phyloP scores from a whole-genome alignment of 1,284 basidiomycete species.

The Naganishia albida region DNA sequence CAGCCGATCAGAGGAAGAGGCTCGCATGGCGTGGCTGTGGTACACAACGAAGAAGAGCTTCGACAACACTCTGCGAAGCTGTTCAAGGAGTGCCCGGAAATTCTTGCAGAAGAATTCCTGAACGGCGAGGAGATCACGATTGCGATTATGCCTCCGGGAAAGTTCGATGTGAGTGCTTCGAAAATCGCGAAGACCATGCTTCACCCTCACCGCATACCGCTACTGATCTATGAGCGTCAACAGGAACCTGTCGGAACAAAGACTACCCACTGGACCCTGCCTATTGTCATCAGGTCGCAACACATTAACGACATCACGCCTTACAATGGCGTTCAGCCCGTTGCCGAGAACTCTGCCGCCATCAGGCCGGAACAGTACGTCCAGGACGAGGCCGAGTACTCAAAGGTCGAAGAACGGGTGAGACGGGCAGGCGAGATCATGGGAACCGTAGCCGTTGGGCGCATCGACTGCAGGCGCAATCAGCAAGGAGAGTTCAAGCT shows the following conservation, averaged over 20 bases:
- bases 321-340: conserved; percentile 43
- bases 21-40: conserved; percentile 40
- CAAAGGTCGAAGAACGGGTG: conserved; percentile 35
- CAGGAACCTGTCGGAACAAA: conserved; percentile 36
- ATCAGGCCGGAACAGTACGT: conserved; percentile 35
- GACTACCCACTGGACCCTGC: conserved; percentile 39
- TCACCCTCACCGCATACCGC: neutral
- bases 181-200: neutral
- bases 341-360: conserved; percentile 41
- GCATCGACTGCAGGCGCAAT: conserved; percentile 39
- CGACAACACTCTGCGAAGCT: conserved; percentile 30
- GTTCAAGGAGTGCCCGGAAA: conserved; percentile 39
- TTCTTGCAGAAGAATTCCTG: conserved; percentile 40
- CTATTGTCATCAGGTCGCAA: conserved; percentile 42
- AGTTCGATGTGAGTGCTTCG: conserved; percentile 40
- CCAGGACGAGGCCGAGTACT: conserved; percentile 35
- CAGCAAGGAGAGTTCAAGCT: conserved; percentile 36
- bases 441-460: conserved; percentile 35
- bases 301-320: conserved; percentile 43
- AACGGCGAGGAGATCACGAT: conserved; percentile 45
- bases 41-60: conserved; percentile 35
- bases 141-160: conserved; percentile 45
- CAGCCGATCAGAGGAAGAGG: conserved; percentile 46
- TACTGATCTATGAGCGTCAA: neutral
- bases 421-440: conserved; percentile 36